Base-by-base conservation (phyloP, 192 early-diverging fungal species). In the Linnemannia elongata region DNA sequence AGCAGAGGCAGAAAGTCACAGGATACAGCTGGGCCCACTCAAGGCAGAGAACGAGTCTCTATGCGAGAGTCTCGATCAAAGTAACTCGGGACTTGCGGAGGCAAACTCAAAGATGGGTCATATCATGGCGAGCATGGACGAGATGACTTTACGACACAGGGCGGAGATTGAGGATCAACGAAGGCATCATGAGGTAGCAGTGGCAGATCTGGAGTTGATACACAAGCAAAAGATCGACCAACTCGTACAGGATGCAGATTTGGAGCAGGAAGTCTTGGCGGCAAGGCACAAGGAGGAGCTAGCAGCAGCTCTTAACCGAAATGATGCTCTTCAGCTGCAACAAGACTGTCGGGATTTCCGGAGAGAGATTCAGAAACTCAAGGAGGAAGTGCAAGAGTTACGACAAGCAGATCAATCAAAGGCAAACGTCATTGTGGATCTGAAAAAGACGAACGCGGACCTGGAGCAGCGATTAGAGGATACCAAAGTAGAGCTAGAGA, bases 171-270 rank as follows among this genome's bases (percentile, higher is more conserved):
- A 81, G 39, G 5, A 60, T 7, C n/a, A 71, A n/a, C 44, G 54
- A n/a, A 82, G 70, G 52, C 39, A 71, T 45, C 33, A 33, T 4
- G 66, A 66, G 24, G 73, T 20, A 71, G 75, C 69, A 10, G 8
- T 82, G 30, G 49, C 30, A 47, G 38, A 41, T 24, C 30, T 84
- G 9, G 66, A 79, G 36, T 24, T 36, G 35, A 79, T 44, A 30
- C 82, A 84, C 57, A 78, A 79, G 42, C 73, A 79, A 1, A 73
- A 75, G 22, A 41, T 84, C 42, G 73, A 79, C 3, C 72, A 77
- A 6, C 44, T 84, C 8, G 82, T 84, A 22, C 47, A 79, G 0
- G 82, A 84, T 35, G 73, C 77, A 6, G 77, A 78, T 70, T 38
- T 42, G 22, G 82, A 84, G 27, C 72, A 84, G 42, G 77, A 74